Evolutionary conservation across 2,329 filamentous ascomycete species (phyloP).

Genomic region (Diatrype stigma): DNA sequence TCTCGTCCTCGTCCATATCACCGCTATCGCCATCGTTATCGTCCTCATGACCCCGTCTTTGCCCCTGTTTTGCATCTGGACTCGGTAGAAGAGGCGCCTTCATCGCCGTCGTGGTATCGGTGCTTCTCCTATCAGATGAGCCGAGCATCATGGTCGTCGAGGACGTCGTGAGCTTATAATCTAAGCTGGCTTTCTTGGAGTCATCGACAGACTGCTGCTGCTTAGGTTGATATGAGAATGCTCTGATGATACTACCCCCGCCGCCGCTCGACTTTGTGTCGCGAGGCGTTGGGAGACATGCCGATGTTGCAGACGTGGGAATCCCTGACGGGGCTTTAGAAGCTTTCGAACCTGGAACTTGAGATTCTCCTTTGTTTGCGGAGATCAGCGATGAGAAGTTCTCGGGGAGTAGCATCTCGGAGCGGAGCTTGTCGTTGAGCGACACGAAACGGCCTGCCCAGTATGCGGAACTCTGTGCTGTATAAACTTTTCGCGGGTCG

Average conservation of each 20-base stretch:
- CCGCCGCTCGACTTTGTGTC: no score
- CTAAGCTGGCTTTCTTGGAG: no score
- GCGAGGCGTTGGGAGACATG: no score
- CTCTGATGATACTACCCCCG: no score
- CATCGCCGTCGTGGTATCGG: no score
- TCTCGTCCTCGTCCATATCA: neutral
- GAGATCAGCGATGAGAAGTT: conserved; percentile 20
- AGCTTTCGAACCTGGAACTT: neutral
- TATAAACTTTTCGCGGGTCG: conserved; percentile 30
- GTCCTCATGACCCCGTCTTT: no score
- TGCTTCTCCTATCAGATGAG: no score
- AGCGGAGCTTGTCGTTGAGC: conserved; percentile 50
- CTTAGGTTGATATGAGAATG: no score
- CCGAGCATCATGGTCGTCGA: conserved; percentile 10
- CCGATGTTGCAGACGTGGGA: no score
- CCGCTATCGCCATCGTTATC: neutral
- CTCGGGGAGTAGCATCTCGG: conserved; percentile 32
- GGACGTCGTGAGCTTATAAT: neutral
- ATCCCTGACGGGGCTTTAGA: neutral
- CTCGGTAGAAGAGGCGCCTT: no score
- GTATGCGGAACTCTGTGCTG: conserved; percentile 46
- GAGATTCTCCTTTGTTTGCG: neutral
- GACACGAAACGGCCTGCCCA: conserved; percentile 60
- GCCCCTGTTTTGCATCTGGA: no score
- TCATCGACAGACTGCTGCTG: no score